Percentiles rank a stretch among this genome's conserved stretches.
phyloP scores from a whole-genome alignment of 768 basidiomycete genomes.

The Collybia sordida region DNA sequence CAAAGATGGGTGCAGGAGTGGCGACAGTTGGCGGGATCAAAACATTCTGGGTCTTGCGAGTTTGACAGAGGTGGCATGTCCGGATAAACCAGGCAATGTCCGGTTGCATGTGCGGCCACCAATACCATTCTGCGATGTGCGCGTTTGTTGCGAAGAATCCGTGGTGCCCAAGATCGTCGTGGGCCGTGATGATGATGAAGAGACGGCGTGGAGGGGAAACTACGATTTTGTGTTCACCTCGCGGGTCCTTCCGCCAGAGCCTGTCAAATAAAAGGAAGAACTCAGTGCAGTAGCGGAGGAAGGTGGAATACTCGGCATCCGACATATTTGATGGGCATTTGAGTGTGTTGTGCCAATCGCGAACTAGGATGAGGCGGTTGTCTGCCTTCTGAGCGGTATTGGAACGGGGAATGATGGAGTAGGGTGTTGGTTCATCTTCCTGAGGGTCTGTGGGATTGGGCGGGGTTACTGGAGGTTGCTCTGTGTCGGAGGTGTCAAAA shows the following conservation, averaged over 20 bases:
- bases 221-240: conserved; percentile 19
- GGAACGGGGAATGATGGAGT: neutral
- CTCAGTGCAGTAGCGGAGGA: conserved; percentile 15
- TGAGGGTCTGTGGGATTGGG: neutral
- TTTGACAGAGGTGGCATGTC: conserved; percentile 40
- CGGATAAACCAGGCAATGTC: conserved; percentile 30
- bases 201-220: conserved; percentile 13
- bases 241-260: conserved; percentile 19
- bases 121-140: conserved; percentile 15
- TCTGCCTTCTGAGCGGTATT: neutral
- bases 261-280: conserved; percentile 15
- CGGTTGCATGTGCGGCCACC: conserved; percentile 25
- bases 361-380: neutral
- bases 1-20: conserved; percentile 20
- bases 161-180: conserved; percentile 19
- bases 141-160: conserved; percentile 13
- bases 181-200: neutral
- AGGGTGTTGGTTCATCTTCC: neutral
- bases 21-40: conserved; percentile 23
- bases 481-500: no score
- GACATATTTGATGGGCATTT: neutral
- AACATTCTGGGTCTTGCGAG: conserved; percentile 16
- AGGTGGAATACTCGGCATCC: conserved; percentile 9
- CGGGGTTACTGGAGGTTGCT: no score
- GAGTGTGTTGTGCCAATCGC: neutral